Evolutionary conservation across 257 asterid species (phyloP).

Genomic region (Solanum ossicruentum): DNA sequence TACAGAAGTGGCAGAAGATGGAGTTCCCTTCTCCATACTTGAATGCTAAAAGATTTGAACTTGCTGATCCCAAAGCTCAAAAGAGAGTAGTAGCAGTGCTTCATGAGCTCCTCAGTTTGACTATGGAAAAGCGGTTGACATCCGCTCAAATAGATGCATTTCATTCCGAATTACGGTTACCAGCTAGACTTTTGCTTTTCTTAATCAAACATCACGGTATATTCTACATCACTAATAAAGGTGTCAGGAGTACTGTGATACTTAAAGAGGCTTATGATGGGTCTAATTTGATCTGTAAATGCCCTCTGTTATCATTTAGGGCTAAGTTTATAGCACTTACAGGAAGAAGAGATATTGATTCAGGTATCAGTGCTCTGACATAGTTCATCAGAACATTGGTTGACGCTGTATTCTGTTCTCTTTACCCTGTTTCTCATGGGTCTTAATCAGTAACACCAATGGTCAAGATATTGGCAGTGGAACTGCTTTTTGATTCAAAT

Average conservation of each 20-base stretch:
- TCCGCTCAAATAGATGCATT: conserved; percentile 83
- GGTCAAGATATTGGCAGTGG: not conserved
- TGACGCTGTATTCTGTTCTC: not conserved
- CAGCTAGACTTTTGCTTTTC: conserved; percentile 70
- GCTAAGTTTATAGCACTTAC: conserved; percentile 48
- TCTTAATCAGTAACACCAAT: not conserved
- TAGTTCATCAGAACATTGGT: not conserved
- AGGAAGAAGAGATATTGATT: conserved; percentile 37
- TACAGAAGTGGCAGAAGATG: conserved; percentile 84
- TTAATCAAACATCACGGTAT: conserved; percentile 77
- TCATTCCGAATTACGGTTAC: conserved; percentile 59
- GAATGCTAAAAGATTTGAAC: conserved; percentile 65
- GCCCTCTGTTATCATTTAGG: conserved; percentile 53
- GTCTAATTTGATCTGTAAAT: conserved; percentile 37
- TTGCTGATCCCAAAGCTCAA: conserved; percentile 59
- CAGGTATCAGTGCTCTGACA: conserved; percentile 2
- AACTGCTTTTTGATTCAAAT: not conserved
- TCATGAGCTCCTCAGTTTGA: conserved; percentile 87
- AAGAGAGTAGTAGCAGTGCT: conserved; percentile 83
- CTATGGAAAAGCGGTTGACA: conserved; percentile 74
- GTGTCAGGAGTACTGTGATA: conserved; percentile 62
- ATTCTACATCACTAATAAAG: conserved; percentile 84
- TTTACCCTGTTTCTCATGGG: not conserved
- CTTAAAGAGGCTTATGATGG: conserved; percentile 85
- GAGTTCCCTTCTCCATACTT: conserved; percentile 93